These are phyloP conservation scores for Babesia ovata DNA, from an alignment of 169 alveolate genomes.

Conservation along the genomic window DNA sequence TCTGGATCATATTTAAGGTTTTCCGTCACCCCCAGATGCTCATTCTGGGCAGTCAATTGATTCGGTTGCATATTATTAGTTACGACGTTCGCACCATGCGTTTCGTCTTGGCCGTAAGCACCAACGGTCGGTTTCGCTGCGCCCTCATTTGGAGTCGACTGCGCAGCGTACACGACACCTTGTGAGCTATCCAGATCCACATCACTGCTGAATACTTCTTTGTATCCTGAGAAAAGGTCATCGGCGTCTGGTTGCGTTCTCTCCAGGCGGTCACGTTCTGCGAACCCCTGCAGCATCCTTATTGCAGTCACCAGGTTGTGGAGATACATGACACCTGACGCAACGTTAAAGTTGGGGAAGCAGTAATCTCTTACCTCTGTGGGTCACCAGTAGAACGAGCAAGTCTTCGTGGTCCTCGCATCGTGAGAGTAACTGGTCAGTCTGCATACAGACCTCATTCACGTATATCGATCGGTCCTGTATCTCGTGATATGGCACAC, in stretches of 20 bases:
- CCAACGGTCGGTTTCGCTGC: not conserved
- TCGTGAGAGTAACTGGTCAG: slow-evolving; percentile 68
- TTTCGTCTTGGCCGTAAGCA: not conserved
- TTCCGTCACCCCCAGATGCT: not conserved
- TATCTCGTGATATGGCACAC: not conserved
- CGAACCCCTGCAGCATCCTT: slow-evolving; percentile 71
- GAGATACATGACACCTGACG: slow-evolving; percentile 73
- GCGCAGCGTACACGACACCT: not conserved
- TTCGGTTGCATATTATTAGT: not conserved
- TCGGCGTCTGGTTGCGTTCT: slow-evolving; percentile 53
- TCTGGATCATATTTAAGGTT: not conserved
- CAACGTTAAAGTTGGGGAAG: not conserved
- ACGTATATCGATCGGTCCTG: slow-evolving; percentile 52
- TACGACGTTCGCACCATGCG: not conserved
- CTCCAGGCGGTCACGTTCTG: slow-evolving; percentile 47
- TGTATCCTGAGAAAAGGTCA: slow-evolving; percentile 44
- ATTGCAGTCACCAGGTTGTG: slow-evolving; percentile 78
- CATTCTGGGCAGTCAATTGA: too few species aligned
- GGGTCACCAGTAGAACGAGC: slow-evolving; percentile 72
- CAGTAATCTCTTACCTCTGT: slow-evolving; percentile 54
- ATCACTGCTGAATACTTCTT: slow-evolving; percentile 22
- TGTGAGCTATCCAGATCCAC: not conserved
- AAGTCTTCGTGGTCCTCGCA: slow-evolving; percentile 75
- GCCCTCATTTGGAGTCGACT: not conserved
- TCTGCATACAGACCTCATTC: slow-evolving; percentile 74